Evolutionary conservation across 768 basidiomycete species (phyloP).

Genomic region (Saitozyma sp.): DNA sequence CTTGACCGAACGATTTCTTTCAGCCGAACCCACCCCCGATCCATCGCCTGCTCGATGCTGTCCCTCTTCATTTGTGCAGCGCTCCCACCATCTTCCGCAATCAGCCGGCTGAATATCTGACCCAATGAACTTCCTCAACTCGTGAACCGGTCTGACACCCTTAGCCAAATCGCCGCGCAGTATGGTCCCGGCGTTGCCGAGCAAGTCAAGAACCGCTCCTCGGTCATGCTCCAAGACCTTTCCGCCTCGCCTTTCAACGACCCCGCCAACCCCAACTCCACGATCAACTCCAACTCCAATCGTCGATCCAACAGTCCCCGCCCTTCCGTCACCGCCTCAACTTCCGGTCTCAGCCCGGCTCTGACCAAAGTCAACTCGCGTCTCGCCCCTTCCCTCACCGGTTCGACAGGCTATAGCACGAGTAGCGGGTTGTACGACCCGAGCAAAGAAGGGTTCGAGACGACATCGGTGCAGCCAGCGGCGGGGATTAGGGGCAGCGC

Average conservation of each 20-base stretch:
- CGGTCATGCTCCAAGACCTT: conserved; percentile 45
- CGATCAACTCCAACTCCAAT: no score
- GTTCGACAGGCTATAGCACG: conserved; percentile 7
- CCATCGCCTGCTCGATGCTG: not conserved
- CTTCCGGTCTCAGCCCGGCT: not conserved
- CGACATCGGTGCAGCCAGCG: not conserved
- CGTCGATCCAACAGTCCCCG: not conserved
- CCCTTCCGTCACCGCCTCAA: conserved; percentile 7
- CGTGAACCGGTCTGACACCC: not conserved
- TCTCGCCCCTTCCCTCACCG: not conserved
- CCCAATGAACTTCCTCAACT: not conserved
- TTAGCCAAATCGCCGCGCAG: conserved; percentile 71
- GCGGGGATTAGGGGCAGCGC: not conserved
- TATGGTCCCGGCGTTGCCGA: conserved; percentile 67
- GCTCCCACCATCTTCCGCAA: not conserved
- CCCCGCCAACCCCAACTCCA: not conserved
- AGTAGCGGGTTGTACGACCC: conserved; percentile 1
- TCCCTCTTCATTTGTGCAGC: not conserved
- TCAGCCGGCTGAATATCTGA: not conserved
- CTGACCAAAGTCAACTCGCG: conserved; percentile 1
- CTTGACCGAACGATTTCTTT: not conserved
- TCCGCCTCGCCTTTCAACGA: not conserved
- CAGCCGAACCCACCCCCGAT: not conserved
- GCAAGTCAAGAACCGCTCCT: conserved; percentile 63
- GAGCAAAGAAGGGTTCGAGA: not conserved